Conservation (phyloP, 2,329 filamentous ascomycete species). For the Trichoderma hamatum region DNA sequence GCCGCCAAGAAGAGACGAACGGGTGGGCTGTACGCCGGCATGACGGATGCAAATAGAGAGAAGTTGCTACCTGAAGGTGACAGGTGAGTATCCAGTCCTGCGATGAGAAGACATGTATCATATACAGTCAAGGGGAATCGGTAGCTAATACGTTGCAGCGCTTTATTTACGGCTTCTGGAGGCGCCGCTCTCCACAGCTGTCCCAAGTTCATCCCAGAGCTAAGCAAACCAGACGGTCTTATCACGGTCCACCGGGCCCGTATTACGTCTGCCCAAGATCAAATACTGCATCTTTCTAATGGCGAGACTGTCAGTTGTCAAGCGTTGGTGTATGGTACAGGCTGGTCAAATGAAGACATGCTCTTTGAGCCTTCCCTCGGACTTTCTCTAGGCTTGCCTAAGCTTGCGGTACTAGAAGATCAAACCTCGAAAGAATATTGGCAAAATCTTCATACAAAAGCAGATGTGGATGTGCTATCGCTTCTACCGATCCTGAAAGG, state of each 20-base stretch:
- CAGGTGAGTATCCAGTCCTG: neutral
- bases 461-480: neutral
- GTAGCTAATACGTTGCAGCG: neutral
- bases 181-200: slow-evolving; percentile 11
- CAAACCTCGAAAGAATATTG: neutral
- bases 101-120: neutral
- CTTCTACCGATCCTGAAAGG: slow-evolving; percentile 6
- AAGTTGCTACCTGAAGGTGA: neutral
- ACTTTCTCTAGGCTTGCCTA: slow-evolving; percentile 5
- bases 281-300: neutral
- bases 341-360: neutral
- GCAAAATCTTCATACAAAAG: neutral
- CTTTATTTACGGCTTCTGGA: neutral
- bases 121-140: neutral
- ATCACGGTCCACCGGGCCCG: slow-evolving; percentile 6
- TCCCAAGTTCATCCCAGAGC: slow-evolving; percentile 7
- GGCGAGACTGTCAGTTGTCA: neutral
- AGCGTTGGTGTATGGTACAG: slow-evolving; percentile 6
- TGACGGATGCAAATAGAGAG: slow-evolving; percentile 1
- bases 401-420: neutral
- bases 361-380: neutral
- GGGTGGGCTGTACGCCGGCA: neutral
- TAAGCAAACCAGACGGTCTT: neutral
- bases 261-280: neutral
- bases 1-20: neutral